Evolutionary conservation across 305 asterid genomes (phyloP).

Genomic region (Solanum hybrid): DNA sequence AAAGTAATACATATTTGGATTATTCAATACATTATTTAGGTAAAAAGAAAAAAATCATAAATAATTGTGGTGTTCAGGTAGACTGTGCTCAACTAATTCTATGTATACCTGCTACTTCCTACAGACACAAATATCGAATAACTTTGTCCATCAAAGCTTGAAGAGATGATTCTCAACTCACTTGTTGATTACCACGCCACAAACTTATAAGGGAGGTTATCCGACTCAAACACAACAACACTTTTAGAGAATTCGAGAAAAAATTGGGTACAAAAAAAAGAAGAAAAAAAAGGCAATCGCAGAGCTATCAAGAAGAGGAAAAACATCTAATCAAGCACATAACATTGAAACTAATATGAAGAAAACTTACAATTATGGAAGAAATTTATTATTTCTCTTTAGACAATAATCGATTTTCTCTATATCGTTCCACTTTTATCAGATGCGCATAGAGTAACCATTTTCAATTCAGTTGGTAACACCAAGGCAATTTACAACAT

Average conservation of each 20-base stretch:
- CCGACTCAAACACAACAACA: not conserved
- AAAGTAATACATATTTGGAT: not conserved
- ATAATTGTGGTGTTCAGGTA: not conserved
- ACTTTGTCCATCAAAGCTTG: not conserved
- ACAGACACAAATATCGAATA: not conserved
- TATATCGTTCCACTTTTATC: not conserved
- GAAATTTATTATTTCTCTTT: not conserved
- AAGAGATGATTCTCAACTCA: not conserved
- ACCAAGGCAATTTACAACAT: not conserved
- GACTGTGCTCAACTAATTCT: not conserved
- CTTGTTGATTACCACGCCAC: not conserved
- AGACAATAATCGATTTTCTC: not conserved
- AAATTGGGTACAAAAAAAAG: too few species aligned
- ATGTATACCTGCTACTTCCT: not conserved
- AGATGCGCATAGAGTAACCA: too few species aligned
- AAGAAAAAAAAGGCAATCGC: too few species aligned
- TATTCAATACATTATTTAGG: not conserved
- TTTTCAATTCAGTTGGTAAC: too few species aligned
- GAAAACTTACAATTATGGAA: not conserved
- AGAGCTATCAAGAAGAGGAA: not conserved
- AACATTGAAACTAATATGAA: not conserved
- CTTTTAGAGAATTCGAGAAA: too few species aligned
- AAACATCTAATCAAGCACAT: not conserved
- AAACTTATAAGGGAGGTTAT: not conserved
- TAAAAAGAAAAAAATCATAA: not conserved